phyloP scores from a whole-genome alignment of 306 rosid genomes.

The Fragaria iinumae region DNA sequence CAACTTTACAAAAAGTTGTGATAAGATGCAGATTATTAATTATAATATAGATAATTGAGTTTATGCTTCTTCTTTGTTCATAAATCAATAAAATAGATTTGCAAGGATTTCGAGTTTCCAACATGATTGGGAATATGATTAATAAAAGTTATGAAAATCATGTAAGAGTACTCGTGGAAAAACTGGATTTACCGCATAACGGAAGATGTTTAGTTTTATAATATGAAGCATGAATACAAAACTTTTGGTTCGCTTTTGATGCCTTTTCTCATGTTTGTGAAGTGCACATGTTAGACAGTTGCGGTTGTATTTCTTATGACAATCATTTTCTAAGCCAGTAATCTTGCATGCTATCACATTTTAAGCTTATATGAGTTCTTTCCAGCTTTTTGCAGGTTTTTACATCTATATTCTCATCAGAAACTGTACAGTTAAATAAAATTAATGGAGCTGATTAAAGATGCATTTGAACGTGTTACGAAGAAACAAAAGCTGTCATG shows the following conservation, averaged over 20 bases:
- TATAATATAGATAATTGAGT: too few species aligned
- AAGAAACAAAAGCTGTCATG: conserved; percentile 82
- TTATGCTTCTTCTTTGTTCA: not conserved
- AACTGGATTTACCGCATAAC: not conserved
- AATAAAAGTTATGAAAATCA: too few species aligned
- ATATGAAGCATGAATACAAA: not conserved
- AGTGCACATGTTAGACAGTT: conserved; percentile 4
- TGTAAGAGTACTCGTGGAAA: not conserved
- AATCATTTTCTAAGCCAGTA: not conserved
- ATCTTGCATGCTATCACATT: not conserved
- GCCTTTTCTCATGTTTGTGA: not conserved
- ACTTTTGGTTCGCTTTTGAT: not conserved
- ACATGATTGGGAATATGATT: not conserved
- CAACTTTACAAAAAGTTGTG: not conserved
- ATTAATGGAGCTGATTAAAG: conserved; percentile 80
- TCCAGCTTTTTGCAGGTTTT: conserved; percentile 19
- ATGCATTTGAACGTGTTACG: conserved; percentile 47
- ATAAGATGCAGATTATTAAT: not conserved
- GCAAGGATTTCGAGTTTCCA: not conserved
- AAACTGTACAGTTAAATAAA: not conserved
- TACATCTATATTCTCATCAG: conserved; percentile 1
- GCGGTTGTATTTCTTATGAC: not conserved
- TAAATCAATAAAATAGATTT: not conserved
- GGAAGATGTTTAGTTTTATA: too few species aligned
- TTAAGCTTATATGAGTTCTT: not conserved